Evolutionary conservation across 768 basidiomycete species (phyloP), one percentile per base, ranked within the genome.

Genomic region (Infundibulicybe gibba): DNA sequence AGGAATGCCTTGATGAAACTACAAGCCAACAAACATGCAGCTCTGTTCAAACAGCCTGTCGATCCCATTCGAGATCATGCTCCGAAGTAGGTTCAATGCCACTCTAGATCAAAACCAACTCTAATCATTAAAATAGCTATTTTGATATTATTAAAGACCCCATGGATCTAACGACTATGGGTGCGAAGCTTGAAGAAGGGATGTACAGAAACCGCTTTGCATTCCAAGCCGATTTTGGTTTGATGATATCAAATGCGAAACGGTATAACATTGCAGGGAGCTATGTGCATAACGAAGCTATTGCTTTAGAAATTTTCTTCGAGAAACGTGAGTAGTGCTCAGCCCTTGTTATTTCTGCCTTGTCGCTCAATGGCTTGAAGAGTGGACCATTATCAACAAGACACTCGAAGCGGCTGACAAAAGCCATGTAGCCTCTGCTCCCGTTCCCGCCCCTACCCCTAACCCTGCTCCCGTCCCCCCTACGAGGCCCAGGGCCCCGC

Each of bases 1-100:
- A 78, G 83, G 43, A 87, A 77, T 49, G 85, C 83, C 2, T 64
- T 95, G 58, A 87, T 87, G 74, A 94, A 94, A 61, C 66, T 95
- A 30, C 77, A 78, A 57, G 58, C 77, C 19, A 78, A 92, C 63
- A 93, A 89, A 63, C 81, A 79, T 49, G 83, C 88, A 3, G 61
- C 66, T 20, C 57, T 88, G 44, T 98, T 98, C 66, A 70, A 84
- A 35, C 82, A 88, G 49, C 92, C 95, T 30, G 95, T 98, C n/a
- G 94, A 97, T 66, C 94, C 94, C n/a, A 80, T 95, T 35, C 77
- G 92, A 53, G 94, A 97, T 57, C 78, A 81, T 57, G 94, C 92
- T 9, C 90, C 90, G 14, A 88, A 88, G 90, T 95, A 62, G 44
- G 78, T 73, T 39, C 16, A 5, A 41, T n/a, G 20, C 17, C 13